phyloP scores from a whole-genome alignment of 805 yeast species.

The Brettanomyces custersianus region DNA sequence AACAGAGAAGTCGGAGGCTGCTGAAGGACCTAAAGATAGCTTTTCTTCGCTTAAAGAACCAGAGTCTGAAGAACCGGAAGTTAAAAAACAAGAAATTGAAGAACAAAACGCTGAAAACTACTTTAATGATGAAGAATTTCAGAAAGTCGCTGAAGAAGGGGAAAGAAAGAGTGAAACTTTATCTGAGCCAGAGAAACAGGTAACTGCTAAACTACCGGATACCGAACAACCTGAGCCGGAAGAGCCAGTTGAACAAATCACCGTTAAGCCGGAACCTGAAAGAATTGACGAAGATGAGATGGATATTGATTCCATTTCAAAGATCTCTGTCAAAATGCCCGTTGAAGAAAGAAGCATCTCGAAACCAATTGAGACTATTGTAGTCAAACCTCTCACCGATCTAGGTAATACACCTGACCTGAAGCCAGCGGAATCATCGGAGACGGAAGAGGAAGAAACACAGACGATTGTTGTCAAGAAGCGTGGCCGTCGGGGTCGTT shows the following conservation, averaged over 20 bases:
- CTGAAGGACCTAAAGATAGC: slow-evolving; percentile 1
- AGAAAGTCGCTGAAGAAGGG: slow-evolving; percentile 4
- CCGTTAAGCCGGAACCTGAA: not conserved
- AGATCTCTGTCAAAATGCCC: not conserved
- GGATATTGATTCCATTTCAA: too few relatives aligned
- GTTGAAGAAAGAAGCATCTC: not conserved
- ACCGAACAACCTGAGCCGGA: not conserved
- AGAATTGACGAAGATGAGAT: slow-evolving; percentile 3
- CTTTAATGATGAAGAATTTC: slow-evolving; percentile 1
- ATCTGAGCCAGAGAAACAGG: not conserved
- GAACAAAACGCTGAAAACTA: slow-evolving; percentile 7
- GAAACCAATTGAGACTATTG: not conserved
- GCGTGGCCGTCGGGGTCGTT: too few relatives aligned
- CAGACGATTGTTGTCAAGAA: slow-evolving; percentile 1
- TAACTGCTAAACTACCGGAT: not conserved
- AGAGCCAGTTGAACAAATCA: not conserved
- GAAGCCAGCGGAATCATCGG: slow-evolving; percentile 1
- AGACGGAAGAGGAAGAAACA: not conserved
- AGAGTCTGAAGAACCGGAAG: slow-evolving; percentile 3
- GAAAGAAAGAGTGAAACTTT: slow-evolving; percentile 2
- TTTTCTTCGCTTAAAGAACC: too few relatives aligned
- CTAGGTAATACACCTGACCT: not conserved
- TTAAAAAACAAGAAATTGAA: slow-evolving; percentile 2
- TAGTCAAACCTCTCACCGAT: slow-evolving; percentile 3
- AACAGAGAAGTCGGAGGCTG: slow-evolving; percentile 1